Base-by-base conservation (phyloP, 2,329 filamentous ascomycete genomes). In the Exophiala phaeomuriformis region DNA sequence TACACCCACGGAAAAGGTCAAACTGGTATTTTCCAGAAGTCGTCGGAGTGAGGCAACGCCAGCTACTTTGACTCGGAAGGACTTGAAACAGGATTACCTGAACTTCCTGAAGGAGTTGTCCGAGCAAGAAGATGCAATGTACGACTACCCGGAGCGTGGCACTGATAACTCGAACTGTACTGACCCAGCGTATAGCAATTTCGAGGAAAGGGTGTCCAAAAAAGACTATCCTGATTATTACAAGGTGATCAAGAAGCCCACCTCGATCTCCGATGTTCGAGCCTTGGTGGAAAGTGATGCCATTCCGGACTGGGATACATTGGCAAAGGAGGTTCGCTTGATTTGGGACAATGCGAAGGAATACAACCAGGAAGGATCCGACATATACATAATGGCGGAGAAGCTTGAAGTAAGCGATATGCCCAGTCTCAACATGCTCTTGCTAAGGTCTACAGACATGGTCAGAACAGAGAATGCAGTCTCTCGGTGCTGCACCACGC, bases 321-420 rank as follows among this genome's bases (percentile, higher is more conserved):
- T 95, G 61, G 88, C 89, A 67, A 83, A 90, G 50, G 86, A 87
- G 64, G 78, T 88, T 8, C 86, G 83, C 63, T 77, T 88, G 49
- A 83, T 96, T 41, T 96, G 90, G 90, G 79, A 78, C 46, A 96
- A 96, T 68, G 89, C 90, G 0, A 86, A 83, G 64, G 85, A 85
- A 55, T 96, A 91, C 74, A 96, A 96, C 62, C 88, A 95, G 68
- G 90, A 95, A 65, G 87, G 85, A 3, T 95, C 90, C 64, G 85
- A 89, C 10, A 90, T 95, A 48, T 88, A 84, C 59, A 76, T 80
- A 27, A 75, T 93, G 56, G 88, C 89, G 0, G 80, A 83, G 46
- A 83, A 93, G 55, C 79, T 96, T 4, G 84, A 94, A 80, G 88
- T 88, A 72, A 49, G 69, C 62, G 10, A 9, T 7, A 36, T 33